Conservation (phyloP, 2,329 filamentous ascomycete genomes). For the Paracamarosporium sp. region DNA sequence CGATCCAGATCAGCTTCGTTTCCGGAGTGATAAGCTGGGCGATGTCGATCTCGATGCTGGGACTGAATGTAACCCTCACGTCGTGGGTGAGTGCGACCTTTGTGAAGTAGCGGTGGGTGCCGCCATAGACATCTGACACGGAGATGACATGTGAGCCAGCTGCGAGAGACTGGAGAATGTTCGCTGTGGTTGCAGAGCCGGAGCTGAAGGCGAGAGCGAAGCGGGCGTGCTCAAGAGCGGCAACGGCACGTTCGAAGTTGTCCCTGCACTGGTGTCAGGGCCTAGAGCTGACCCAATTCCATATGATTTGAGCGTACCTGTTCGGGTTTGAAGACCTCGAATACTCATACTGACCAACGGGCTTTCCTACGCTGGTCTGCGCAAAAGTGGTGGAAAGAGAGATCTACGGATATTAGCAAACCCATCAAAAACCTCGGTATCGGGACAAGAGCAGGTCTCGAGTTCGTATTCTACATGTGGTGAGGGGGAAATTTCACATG, state of each 20-base stretch:
- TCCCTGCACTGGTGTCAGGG: slow-evolving; percentile 57
- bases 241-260: slow-evolving; percentile 92
- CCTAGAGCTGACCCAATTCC: not conserved
- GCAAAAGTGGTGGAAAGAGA: slow-evolving; percentile 96
- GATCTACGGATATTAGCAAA: slow-evolving; percentile 61
- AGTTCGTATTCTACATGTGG: not conserved
- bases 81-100: slow-evolving; percentile 95
- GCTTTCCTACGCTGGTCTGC: slow-evolving; percentile 86
- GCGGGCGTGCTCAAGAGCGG: slow-evolving; percentile 89
- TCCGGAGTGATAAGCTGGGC: slow-evolving; percentile 82
- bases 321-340: slow-evolving; percentile 94
- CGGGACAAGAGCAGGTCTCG: not conserved
- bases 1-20: slow-evolving; percentile 97
- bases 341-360: slow-evolving; percentile 91
- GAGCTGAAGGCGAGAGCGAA: slow-evolving; percentile 94
- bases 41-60: slow-evolving; percentile 88
- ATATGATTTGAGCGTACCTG: slow-evolving; percentile 52
- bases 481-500: not conserved
- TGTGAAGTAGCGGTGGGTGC: slow-evolving; percentile 98
- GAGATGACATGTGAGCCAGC: slow-evolving; percentile 93
- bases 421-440: not conserved
- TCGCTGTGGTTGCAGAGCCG: slow-evolving; percentile 91
- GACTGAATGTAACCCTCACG: slow-evolving; percentile 92
- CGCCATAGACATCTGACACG: slow-evolving; percentile 96
- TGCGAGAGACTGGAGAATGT: slow-evolving; percentile 89